Conservation (phyloP, 2,329 filamentous ascomycete species). For the Botryotinia convoluta region DNA sequence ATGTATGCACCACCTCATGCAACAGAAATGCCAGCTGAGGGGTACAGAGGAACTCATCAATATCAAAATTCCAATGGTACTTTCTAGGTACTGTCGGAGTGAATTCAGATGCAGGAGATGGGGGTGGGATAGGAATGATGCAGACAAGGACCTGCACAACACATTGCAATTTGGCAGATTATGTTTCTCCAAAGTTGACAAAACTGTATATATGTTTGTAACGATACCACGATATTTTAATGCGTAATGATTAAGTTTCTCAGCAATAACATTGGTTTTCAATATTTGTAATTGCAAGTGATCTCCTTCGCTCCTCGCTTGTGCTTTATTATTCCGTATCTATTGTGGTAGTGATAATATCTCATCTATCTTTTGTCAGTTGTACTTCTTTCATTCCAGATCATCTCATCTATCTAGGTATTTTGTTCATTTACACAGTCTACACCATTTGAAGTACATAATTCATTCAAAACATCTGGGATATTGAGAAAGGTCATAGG, state of each 20-base stretch:
- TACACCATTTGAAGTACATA: not conserved
- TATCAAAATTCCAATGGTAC: not conserved
- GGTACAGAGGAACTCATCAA: not conserved
- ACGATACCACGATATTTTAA: conserved; percentile 14
- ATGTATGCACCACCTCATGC: not conserved
- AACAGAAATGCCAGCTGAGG: not conserved
- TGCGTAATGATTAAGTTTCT: not conserved
- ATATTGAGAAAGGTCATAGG: not conserved
- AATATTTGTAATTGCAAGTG: too few species aligned
- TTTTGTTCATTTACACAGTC: not conserved
- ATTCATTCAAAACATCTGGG: not conserved
- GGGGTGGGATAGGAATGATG: not conserved
- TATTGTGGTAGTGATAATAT: not conserved
- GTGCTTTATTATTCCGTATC: too few species aligned
- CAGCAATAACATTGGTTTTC: not conserved
- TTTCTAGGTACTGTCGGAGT: not conserved
- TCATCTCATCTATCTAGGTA: not conserved
- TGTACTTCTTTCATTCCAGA: not conserved
- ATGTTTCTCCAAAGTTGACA: not conserved
- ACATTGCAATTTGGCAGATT: not conserved
- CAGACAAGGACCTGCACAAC: not conserved
- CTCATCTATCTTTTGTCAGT: not conserved
- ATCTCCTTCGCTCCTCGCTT: not conserved
- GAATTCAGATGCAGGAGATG: not conserved
- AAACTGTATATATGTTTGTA: not conserved